These are phyloP conservation scores for Herpetospermum pedunculosum DNA, from an alignment of 306 rosid genomes.

Conservation along the genomic window DNA sequence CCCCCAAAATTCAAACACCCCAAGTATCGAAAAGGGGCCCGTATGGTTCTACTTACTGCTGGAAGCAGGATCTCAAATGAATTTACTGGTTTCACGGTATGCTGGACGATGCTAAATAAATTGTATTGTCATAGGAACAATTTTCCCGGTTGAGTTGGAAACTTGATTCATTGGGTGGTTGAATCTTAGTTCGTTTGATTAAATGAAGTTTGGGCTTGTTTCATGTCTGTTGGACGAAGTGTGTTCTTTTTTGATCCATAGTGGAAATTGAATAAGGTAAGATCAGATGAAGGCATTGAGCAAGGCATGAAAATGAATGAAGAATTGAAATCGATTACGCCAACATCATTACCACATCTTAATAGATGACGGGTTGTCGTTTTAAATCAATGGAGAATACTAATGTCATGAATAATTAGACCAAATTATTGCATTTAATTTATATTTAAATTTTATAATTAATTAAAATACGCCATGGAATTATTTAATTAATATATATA, in stretches of 20 bases:
- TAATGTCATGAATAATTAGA: not conserved
- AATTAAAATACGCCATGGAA: too few species aligned
- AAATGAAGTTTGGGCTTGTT: not conserved
- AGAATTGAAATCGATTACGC: not conserved
- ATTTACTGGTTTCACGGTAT: not conserved
- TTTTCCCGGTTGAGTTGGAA: not conserved
- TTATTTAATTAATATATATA: too few species aligned
- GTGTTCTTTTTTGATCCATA: not conserved
- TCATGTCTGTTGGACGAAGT: not conserved
- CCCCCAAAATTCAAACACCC: not conserved
- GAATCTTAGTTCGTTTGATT: not conserved
- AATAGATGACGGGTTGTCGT: not conserved
- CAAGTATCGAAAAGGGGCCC: not conserved
- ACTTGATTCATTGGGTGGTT: not conserved
- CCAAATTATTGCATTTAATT: not conserved
- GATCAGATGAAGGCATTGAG: not conserved
- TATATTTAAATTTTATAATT: too few species aligned
- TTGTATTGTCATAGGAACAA: not conserved
- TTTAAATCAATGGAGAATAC: not conserved
- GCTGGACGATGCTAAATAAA: not conserved
- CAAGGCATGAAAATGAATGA: not conserved
- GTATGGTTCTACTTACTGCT: not conserved
- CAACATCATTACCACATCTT: not conserved
- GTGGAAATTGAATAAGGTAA: not conserved
- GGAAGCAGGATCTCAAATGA: not conserved